Evolutionary conservation across 2,329 filamentous ascomycete genomes (phyloP), one percentile per base, ranked within the genome.

Genomic region (Tolypocladium ovalisporum): DNA sequence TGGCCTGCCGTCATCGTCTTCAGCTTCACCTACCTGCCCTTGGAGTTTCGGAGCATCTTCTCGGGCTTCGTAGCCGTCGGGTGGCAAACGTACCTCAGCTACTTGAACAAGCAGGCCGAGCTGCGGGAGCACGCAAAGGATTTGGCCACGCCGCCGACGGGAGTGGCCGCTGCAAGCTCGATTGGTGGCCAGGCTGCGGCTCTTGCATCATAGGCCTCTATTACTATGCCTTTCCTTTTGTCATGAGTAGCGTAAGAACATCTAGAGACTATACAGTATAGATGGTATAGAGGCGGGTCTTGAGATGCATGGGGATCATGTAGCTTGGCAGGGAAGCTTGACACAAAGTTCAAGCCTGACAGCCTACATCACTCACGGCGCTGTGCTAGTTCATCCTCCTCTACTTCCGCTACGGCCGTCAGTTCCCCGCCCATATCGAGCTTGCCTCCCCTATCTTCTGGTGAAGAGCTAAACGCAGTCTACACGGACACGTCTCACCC

Each of bases 1-100:
- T 97, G 92, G 92, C 93, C 92, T 0, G 84, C 84, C 0, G 87
- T 96, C 19, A 95, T 88, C 17, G 90, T 90, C 0, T 86, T 97
- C 68, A 92, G 81, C 70, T 95, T 97, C 67, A 84, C 87, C n/a
- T 94, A 90, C 66, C 76, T 97, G 5, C 83, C 86, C 32, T 77
- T 90, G 53, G 85, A 93, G 67, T 93, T 90, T 71, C 79, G 92
- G 54, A 89, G 85, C 64, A 80, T 96, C 19, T 94, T 96, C 64
- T 84, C 87, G 0, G 90, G 89, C 1, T 74, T 87, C 8, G 81
- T 96, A 62, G 89, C 90, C 1, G 87, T 96, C 55, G 89, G 88
- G 0, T 97, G 92, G 92, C 92, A 96, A 79, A 91, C 90, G 1
- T 97, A 96, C 76, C 68, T 97, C 64, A 89, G 86, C 63, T 88